These are phyloP conservation scores for Claviceps paspali DNA, from an alignment of 2,329 filamentous ascomycete species.

Conservation along the genomic window DNA sequence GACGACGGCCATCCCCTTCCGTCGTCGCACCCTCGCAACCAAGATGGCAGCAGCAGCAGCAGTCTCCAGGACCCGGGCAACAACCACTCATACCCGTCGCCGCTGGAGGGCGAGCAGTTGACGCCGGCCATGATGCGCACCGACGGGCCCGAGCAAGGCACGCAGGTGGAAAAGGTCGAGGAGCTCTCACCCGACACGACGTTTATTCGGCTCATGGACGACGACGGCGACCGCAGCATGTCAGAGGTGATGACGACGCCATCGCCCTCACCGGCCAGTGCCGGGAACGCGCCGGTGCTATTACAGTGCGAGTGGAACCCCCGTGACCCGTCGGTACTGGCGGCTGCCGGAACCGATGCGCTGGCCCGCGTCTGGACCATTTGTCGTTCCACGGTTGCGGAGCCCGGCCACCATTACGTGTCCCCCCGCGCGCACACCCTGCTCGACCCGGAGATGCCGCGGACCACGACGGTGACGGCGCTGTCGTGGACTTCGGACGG, in stretches of 20 bases:
- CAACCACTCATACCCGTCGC: slow-evolving; percentile 51
- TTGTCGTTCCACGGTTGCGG: slow-evolving; percentile 34
- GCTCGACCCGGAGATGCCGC: slow-evolving; percentile 37
- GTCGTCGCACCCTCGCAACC: slow-evolving; percentile 8
- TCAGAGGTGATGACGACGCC: slow-evolving; percentile 16
- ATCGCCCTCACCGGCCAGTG: slow-evolving; percentile 21
- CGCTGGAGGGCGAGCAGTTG: slow-evolving; percentile 41
- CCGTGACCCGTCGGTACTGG: slow-evolving; percentile 47
- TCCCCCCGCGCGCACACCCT: slow-evolving; percentile 24
- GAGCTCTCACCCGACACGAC: slow-evolving; percentile 45
- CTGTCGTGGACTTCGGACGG: slow-evolving; percentile 47
- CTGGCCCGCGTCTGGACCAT: slow-evolving; percentile 55
- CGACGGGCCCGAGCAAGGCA: slow-evolving; percentile 47
- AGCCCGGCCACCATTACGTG: slow-evolving; percentile 26
- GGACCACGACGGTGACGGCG: slow-evolving; percentile 38
- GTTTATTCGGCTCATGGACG: slow-evolving; percentile 41
- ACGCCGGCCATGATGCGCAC: slow-evolving; percentile 38
- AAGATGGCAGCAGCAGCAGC: slow-evolving; percentile 3
- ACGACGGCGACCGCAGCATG: slow-evolving; percentile 19
- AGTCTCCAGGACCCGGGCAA: slow-evolving; percentile 18
- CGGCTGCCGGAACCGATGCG: slow-evolving; percentile 53
- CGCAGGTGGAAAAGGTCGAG: slow-evolving; percentile 47
- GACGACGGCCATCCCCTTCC: slow-evolving; percentile 17
- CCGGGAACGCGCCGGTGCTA: slow-evolving; percentile 42
- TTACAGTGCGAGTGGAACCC: slow-evolving; percentile 58